Evolutionary conservation across 2,329 filamentous ascomycete genomes (phyloP), one percentile per base, ranked within the genome.

Genomic region (Botryotinia convoluta): DNA sequence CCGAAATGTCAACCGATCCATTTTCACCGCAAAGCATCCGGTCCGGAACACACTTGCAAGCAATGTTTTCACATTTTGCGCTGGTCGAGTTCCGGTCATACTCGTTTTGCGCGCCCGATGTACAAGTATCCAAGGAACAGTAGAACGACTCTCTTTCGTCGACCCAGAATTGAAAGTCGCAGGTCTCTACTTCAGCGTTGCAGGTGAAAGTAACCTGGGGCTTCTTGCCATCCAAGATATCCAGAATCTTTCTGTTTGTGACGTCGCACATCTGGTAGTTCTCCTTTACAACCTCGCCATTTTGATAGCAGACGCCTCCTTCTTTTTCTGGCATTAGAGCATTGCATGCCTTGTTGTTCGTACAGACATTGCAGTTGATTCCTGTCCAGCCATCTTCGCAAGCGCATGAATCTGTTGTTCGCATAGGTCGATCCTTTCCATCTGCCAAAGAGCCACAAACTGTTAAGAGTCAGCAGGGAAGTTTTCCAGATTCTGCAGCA

Each of bases 101-200:
- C 72, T 89, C 87, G 74, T 91, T 91, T 73, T 92, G 87, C 81
- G 92, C 89, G 69, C 84, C 87, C 79, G 93, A 96, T 26, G 88
- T 83, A 84, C 96, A 99, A 26, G 91, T 91, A 79, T 93, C 90
- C 74, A 99, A 86, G 75, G 92, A 91, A 84, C 97, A 99, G 83
- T 97, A 99, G 85, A 99, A 99, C 1, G 96, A 98, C 83, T 99
- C 96, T 76, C 89, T 87, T 77, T 95, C 89, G 78, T 97, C 95
- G 65, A 99, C 94, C 95, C 96, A 99, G 84, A 99, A 99, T 83
- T 99, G 96, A 78, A 99, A 99, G 81, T 97, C 96, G 80, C 96
- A 99, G 32, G 92, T 90, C 32, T 88, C 86, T 7, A 90, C 86
- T 69, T 92, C 89, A 51, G 88, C 89, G 79, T 95, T 90, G 82